phyloP scores from a whole-genome alignment of 768 basidiomycete genomes.

The Gymnopilus dilepis region DNA sequence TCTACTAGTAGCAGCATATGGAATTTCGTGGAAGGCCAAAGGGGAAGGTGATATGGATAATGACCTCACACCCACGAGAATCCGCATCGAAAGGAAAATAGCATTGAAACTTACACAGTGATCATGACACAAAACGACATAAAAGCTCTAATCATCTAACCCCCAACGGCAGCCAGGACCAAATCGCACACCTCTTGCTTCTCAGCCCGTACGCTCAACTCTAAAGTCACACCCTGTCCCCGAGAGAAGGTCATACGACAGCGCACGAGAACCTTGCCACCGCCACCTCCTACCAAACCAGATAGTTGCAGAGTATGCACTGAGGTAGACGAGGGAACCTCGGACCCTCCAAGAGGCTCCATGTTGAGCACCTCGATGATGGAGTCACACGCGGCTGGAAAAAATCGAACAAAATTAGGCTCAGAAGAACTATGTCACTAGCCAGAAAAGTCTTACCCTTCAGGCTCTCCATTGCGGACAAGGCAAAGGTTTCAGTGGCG shows the following conservation, averaged over 20 bases:
- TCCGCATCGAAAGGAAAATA: slow-evolving; percentile 13
- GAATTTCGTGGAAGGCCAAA: not conserved
- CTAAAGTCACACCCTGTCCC: slow-evolving; percentile 91
- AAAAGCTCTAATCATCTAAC: slow-evolving; percentile 38
- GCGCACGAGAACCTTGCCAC: slow-evolving; percentile 93
- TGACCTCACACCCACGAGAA: slow-evolving; percentile 2
- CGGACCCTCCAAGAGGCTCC: slow-evolving; percentile 94
- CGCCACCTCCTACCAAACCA: slow-evolving; percentile 88
- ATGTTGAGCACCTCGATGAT: slow-evolving; percentile 96
- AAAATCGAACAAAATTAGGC: slow-evolving; percentile 21
- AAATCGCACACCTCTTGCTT: slow-evolving; percentile 85
- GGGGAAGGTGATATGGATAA: not conserved
- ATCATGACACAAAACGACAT: slow-evolving; percentile 21
- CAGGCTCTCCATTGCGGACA: slow-evolving; percentile 90
- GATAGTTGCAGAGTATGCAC: slow-evolving; percentile 95
- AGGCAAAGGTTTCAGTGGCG: slow-evolving; percentile 91
- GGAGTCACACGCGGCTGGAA: slow-evolving; percentile 91
- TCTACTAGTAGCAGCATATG: not conserved
- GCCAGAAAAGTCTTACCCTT: slow-evolving; percentile 64
- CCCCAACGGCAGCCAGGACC: slow-evolving; percentile 88
- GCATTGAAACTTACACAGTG: slow-evolving; percentile 19
- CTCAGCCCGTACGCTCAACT: slow-evolving; percentile 91
- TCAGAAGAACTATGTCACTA: not conserved
- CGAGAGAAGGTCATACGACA: slow-evolving; percentile 95
- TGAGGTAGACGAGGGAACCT: slow-evolving; percentile 77